These are phyloP conservation scores for Acanthamoeba triangularis DNA, from an alignment of 208 protist genomes.

Conservation along the genomic window DNA sequence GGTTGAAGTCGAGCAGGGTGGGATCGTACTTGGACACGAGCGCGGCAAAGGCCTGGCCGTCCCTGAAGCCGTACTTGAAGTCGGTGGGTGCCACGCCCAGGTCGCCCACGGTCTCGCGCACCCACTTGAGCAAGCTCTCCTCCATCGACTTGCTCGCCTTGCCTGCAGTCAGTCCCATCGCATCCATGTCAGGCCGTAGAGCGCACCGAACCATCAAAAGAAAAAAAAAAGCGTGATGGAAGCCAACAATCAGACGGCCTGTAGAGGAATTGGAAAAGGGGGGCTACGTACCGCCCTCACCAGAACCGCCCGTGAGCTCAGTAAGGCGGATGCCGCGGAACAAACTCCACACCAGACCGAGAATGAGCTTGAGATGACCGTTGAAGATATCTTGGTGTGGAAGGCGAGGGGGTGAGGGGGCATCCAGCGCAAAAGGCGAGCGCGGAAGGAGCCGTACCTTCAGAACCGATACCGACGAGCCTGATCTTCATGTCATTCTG, in stretches of 20 bases:
- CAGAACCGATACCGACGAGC: constrained; percentile 66
- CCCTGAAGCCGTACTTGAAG: constrained; percentile 68
- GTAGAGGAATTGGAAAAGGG: not conserved
- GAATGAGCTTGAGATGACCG: constrained; percentile 62
- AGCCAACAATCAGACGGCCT: not conserved
- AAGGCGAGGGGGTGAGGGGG: not conserved
- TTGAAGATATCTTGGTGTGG: constrained; percentile 4
- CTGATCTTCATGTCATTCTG: constrained; percentile 64
- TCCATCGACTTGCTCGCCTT: constrained; percentile 56
- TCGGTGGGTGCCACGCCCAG: constrained; percentile 18
- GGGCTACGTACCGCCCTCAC: not conserved
- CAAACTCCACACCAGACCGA: constrained; percentile 70
- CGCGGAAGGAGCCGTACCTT: not conserved
- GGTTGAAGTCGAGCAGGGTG: constrained; percentile 46
- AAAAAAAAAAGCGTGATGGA: not conserved
- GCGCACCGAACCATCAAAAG: not conserved
- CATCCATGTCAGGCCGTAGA: not conserved
- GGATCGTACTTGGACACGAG: constrained; percentile 70
- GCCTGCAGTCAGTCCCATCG: not conserved
- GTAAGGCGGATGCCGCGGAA: constrained; percentile 55
- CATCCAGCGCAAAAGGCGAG: not conserved
- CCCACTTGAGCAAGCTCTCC: constrained; percentile 71
- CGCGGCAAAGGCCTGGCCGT: constrained; percentile 65
- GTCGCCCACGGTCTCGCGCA: constrained; percentile 49
- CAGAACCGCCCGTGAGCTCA: not conserved